These are phyloP conservation scores for slime mould (Dictyostelium discoideum) DNA, from an alignment of 78 protist species.

Conservation along the genomic window dicty_2.7 NC_007088.5:6656001-6656500, in stretches of 20 bases:
- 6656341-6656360: slow-evolving; percentile 10
- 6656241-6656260: slow-evolving; percentile 14
- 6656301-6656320: neutral
- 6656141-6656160: neutral
- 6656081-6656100: slow-evolving; percentile 31
- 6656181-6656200: neutral
- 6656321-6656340: neutral
- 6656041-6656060: neutral
- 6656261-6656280: slow-evolving; percentile 46
- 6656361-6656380: neutral
- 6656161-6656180: neutral
- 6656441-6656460: neutral
- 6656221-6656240: slow-evolving; percentile 13
- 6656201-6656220: slow-evolving; percentile 27
- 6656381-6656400: slow-evolving; percentile 34
- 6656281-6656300: slow-evolving; percentile 31
- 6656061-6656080: slow-evolving; percentile 25
- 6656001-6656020: neutral
- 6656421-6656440: slow-evolving; percentile 33
- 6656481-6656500: slow-evolving; percentile 33
- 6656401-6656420: neutral
- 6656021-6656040: neutral
- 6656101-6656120: slow-evolving; percentile 33
- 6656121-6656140: slow-evolving; percentile 30
- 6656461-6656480: neutral